phyloP scores from a whole-genome alignment of 495 filamentous ascomycete species.

The Hypomontagnella monticulosa region DNA sequence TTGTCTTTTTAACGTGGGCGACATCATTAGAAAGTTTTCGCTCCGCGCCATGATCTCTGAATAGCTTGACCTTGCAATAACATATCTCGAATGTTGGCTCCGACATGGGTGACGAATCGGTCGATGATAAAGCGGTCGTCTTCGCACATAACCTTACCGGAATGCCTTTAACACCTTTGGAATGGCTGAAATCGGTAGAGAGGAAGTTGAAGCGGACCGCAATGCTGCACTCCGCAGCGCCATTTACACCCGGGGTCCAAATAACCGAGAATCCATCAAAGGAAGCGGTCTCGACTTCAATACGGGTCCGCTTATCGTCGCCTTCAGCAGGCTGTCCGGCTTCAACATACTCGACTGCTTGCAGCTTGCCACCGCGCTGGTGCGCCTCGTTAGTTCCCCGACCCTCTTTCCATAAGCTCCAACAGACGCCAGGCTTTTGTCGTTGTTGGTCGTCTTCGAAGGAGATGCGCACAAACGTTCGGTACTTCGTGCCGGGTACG shows the following conservation, averaged over 20 bases:
- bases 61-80: slow-evolving; percentile 96
- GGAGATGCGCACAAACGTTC: slow-evolving; percentile 88
- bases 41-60: slow-evolving; percentile 95
- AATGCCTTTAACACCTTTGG: slow-evolving; percentile 97
- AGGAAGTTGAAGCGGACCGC: slow-evolving; percentile 97
- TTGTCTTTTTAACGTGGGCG: slow-evolving; percentile 91
- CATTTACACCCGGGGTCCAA: slow-evolving; percentile 77
- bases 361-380: slow-evolving; percentile 83
- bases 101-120: slow-evolving; percentile 53
- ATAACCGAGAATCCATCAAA: slow-evolving; percentile 93
- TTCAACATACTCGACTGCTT: slow-evolving; percentile 94
- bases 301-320: slow-evolving; percentile 73
- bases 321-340: slow-evolving; percentile 73
- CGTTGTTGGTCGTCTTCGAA: slow-evolving; percentile 95
- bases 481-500: slow-evolving; percentile 67
- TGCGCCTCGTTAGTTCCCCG: slow-evolving; percentile 89
- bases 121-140: slow-evolving; percentile 70
- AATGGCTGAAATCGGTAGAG: slow-evolving; percentile 97
- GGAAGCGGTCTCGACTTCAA: slow-evolving; percentile 82
- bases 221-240: slow-evolving; percentile 75
- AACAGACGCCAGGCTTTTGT: slow-evolving; percentile 80
- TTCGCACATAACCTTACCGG: slow-evolving; percentile 92
- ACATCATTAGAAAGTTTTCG: slow-evolving; percentile 94
- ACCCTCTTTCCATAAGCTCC: slow-evolving; percentile 97
- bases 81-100: slow-evolving; percentile 71